phyloP scores from a whole-genome alignment of 2,329 filamentous ascomycete genomes.

The Diaporthe sp. region DNA sequence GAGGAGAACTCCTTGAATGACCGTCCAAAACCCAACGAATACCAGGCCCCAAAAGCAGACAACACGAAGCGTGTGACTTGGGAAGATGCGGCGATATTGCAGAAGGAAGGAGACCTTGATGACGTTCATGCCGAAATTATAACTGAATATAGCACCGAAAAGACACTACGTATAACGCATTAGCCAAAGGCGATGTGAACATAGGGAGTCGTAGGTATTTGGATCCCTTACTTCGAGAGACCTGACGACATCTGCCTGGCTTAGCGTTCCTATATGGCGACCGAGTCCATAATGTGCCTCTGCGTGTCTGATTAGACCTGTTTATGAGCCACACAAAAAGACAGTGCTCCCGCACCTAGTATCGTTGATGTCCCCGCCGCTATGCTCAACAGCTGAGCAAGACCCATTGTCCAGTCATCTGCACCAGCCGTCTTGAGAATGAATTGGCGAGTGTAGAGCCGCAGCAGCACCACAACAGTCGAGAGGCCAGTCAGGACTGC shows the following conservation, averaged over 20 bases:
- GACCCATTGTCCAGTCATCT: conserved; percentile 47
- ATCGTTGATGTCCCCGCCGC: conserved; percentile 36
- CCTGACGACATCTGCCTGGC: neutral
- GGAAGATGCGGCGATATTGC: conserved; percentile 50
- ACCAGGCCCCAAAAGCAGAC: conserved; percentile 46
- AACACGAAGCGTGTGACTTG: conserved; percentile 38
- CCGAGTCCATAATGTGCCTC: conserved; percentile 47
- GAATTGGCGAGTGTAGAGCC: conserved; percentile 16
- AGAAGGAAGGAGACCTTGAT: conserved; percentile 50
- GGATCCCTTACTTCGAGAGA: neutral
- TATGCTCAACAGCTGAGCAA: conserved; percentile 43
- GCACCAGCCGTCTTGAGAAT: conserved; percentile 44
- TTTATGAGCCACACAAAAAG: neutral
- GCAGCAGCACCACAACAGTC: conserved; percentile 17
- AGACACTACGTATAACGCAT: conserved; percentile 42
- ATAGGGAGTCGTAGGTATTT: neutral
- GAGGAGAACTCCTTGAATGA: conserved; percentile 44
- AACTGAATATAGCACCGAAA: conserved; percentile 45
- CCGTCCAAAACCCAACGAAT: conserved; percentile 46
- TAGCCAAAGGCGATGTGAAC: neutral
- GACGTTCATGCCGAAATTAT: conserved; percentile 49
- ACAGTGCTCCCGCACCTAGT: neutral
- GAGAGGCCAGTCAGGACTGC: conserved; percentile 1
- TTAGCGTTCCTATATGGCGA: conserved; percentile 43
- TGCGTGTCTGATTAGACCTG: conserved; percentile 12